Percentiles rank a stretch among this genome's conserved stretches.
phyloP scores from a whole-genome alignment of 768 basidiomycete species.

The Amanita exitialis region DNA sequence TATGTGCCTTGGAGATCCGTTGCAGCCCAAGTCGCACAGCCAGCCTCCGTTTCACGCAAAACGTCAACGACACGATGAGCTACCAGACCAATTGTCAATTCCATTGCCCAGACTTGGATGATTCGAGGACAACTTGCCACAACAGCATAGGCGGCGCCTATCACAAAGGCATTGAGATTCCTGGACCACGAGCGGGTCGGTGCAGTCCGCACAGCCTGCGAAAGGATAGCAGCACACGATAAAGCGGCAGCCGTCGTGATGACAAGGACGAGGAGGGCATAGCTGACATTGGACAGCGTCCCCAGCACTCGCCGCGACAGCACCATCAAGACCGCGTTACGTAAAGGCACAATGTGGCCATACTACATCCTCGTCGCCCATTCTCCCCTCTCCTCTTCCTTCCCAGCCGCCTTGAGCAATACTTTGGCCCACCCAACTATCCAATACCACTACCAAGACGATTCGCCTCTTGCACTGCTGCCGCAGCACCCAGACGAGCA shows the following conservation, averaged over 20 bases:
- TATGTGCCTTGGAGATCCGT: slow-evolving; percentile 54
- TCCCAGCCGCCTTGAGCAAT: slow-evolving; percentile 25
- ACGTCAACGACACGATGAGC: slow-evolving; percentile 47
- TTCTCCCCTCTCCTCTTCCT: slow-evolving; percentile 29
- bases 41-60: slow-evolving; percentile 62
- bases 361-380: slow-evolving; percentile 65
- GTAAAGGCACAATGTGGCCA: slow-evolving; percentile 15
- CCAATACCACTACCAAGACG: slow-evolving; percentile 78
- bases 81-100: slow-evolving; percentile 13
- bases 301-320: slow-evolving; percentile 17
- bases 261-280: slow-evolving; percentile 40
- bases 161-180: slow-evolving; percentile 60
- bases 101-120: neutral
- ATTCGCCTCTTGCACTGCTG: slow-evolving; percentile 56
- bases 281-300: slow-evolving; percentile 45
- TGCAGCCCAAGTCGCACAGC: slow-evolving; percentile 56
- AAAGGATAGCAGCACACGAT: slow-evolving; percentile 55
- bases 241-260: slow-evolving; percentile 46
- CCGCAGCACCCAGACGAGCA: slow-evolving; percentile 55
- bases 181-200: slow-evolving; percentile 40
- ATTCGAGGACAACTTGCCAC: slow-evolving; percentile 32
- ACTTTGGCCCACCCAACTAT: slow-evolving; percentile 62
- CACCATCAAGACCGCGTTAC: neutral
- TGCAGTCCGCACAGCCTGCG: slow-evolving; percentile 63
- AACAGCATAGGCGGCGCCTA: slow-evolving; percentile 60